These are phyloP conservation scores for Pachyrhizus erosus DNA, from an alignment of 306 rosid genomes.

Conservation along the genomic window DNA sequence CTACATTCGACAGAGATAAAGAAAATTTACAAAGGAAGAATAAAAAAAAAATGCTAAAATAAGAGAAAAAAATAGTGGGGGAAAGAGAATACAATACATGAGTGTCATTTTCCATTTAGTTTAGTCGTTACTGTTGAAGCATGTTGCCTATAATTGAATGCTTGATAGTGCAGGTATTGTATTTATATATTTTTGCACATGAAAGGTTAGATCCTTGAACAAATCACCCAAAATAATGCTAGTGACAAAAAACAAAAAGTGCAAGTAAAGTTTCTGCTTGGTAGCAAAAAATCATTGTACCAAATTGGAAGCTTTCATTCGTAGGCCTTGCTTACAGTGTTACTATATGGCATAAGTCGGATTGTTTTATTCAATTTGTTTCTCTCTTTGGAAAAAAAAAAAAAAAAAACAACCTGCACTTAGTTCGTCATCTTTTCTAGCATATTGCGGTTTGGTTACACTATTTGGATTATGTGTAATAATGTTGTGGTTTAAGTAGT, in stretches of 20 bases:
- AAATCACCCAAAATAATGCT: slow-evolving; percentile 41
- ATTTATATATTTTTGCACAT: slow-evolving; percentile 46
- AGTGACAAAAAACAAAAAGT: neutral
- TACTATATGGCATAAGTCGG: too few relatives aligned
- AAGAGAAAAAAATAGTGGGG: neutral
- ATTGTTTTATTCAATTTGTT: too few relatives aligned
- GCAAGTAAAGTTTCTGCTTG: neutral
- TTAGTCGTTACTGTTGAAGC: slow-evolving; percentile 42
- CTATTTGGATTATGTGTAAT: too few relatives aligned
- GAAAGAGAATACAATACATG: slow-evolving; percentile 34
- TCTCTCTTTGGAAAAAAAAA: too few relatives aligned
- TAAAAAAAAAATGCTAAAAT: neutral
- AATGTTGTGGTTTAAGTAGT: too few relatives aligned
- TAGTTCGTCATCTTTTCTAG: too few relatives aligned
- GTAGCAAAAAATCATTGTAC: neutral
- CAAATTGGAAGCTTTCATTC: neutral
- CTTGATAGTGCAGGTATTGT: slow-evolving; percentile 41
- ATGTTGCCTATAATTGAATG: slow-evolving; percentile 40
- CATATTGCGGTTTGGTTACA: too few relatives aligned
- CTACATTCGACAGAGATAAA: neutral
- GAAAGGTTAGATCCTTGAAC: slow-evolving; percentile 56
- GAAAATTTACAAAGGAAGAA: neutral
- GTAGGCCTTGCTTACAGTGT: neutral
- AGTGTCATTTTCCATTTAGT: slow-evolving; percentile 51
- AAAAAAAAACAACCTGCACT: too few relatives aligned